Evolutionary conservation across 768 basidiomycete genomes (phyloP).

Genomic region (Porphyrellus cyaneotinctus): DNA sequence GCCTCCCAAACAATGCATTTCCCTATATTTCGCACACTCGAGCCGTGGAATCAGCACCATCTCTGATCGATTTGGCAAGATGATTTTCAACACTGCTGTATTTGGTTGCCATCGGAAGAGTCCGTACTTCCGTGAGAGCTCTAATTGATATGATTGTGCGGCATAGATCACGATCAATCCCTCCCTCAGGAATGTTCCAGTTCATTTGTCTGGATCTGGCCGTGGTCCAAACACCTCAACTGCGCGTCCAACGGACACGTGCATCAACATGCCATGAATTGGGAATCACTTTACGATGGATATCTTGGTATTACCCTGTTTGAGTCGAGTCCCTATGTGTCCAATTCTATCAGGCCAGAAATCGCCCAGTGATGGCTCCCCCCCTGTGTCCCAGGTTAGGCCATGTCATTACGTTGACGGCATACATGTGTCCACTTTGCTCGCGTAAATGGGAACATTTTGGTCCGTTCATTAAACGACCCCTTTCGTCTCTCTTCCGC

Average conservation of each 20-base stretch:
- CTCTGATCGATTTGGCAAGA: constrained; percentile 23
- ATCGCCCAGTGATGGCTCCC: constrained; percentile 10
- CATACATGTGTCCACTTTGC: constrained; percentile 17
- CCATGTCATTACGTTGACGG: constrained; percentile 27
- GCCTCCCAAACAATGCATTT: neutral
- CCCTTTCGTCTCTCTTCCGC: constrained; percentile 2
- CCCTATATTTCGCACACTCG: constrained; percentile 5
- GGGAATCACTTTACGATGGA: constrained; percentile 7
- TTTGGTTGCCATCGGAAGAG: constrained; percentile 18
- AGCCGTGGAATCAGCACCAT: constrained; percentile 20
- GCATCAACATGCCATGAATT: constrained; percentile 18
- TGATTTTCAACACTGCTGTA: constrained; percentile 19
- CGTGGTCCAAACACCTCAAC: constrained; percentile 17
- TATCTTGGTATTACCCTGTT: constrained; percentile 6
- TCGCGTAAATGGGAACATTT: constrained; percentile 18
- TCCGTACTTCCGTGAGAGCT: constrained; percentile 27
- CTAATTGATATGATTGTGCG: constrained; percentile 21
- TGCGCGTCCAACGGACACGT: constrained; percentile 20
- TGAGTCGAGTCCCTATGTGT: constrained; percentile 14
- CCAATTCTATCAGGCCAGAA: constrained; percentile 13
- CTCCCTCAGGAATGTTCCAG: constrained; percentile 16
- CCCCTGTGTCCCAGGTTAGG: constrained; percentile 19
- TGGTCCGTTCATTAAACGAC: constrained; percentile 14
- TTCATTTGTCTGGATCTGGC: constrained; percentile 21
- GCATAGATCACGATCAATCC: constrained; percentile 21